phyloP scores from a whole-genome alignment of 768 basidiomycete genomes.

The Tricholoma sp. region DNA sequence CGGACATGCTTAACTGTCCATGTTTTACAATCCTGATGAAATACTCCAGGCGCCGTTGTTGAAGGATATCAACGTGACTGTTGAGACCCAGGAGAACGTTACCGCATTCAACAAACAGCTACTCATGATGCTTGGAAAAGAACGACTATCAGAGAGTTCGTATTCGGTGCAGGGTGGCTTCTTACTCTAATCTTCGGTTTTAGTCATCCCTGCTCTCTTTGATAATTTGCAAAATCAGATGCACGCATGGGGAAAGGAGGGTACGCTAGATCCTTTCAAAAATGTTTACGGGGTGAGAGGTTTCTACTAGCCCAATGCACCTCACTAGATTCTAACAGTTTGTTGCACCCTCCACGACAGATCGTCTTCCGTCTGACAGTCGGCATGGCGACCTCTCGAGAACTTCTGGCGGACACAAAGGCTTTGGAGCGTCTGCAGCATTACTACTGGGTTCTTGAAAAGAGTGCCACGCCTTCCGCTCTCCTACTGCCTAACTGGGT shows the following conservation, averaged over 20 bases:
- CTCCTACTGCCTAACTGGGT: conserved; percentile 29
- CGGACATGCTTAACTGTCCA: neutral
- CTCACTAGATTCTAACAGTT: neutral
- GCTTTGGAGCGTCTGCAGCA: conserved; percentile 13
- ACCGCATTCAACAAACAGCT: conserved; percentile 18
- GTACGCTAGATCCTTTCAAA: conserved; percentile 21
- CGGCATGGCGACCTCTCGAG: conserved; percentile 23
- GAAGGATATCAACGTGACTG: conserved; percentile 18
- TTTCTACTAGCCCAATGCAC: neutral
- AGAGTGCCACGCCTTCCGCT: conserved; percentile 25
- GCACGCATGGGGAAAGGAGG: conserved; percentile 18
- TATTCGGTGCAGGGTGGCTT: no score
- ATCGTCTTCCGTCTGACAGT: conserved; percentile 27
- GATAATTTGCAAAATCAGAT: conserved; percentile 18
- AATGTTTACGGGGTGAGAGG: conserved; percentile 18
- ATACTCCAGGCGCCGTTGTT: conserved; percentile 14
- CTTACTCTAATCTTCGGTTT: neutral
- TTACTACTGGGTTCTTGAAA: conserved; percentile 20
- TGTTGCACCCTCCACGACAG: conserved; percentile 5
- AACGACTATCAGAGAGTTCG: conserved; percentile 10
- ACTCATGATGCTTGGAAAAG: conserved; percentile 6
- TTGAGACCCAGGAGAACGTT: conserved; percentile 10
- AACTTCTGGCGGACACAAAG: conserved; percentile 18
- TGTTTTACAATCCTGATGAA: neutral
- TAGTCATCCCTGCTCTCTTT: conserved; percentile 19